Percentiles rank a stretch among this genome's conserved stretches.
Evolutionary conservation across 352 stramenopile species (phyloP).

Genomic region (Pythium biforme): DNA sequence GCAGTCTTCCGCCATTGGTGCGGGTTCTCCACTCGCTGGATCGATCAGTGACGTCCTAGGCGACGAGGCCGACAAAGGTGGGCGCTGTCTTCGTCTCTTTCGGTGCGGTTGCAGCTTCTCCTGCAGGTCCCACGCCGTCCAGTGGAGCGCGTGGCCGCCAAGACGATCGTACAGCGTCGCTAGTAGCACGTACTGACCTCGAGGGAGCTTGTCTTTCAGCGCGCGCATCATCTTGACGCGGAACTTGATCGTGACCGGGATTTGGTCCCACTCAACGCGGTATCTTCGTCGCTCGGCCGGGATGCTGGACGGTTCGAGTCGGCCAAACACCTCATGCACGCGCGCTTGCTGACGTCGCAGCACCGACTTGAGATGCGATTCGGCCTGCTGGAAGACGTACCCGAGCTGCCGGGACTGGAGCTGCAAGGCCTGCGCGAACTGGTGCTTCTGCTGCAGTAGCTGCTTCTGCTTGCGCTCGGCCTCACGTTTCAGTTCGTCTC

Average conservation of each 20-base stretch:
- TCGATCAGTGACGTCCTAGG: not conserved
- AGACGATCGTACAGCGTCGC: conserved; percentile 85
- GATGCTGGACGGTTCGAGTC: conserved; percentile 37
- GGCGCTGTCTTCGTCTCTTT: not conserved
- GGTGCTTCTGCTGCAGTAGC: conserved; percentile 43
- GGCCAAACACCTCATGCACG: conserved; percentile 63
- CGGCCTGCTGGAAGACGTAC: conserved; percentile 72
- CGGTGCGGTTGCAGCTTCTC: conserved; percentile 1
- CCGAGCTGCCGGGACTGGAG: conserved; percentile 51
- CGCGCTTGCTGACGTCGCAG: conserved; percentile 61
- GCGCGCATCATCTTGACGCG: conserved; percentile 59
- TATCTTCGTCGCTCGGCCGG: conserved; percentile 51
- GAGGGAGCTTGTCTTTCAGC: conserved; percentile 83
- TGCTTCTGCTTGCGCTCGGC: conserved; percentile 38
- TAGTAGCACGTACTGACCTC: conserved; percentile 79
- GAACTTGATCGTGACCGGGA: conserved; percentile 78
- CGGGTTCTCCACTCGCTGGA: not conserved
- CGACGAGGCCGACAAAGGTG: not conserved
- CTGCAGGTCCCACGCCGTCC: conserved; percentile 65
- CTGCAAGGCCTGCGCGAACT: conserved; percentile 41
- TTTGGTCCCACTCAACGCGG: conserved; percentile 63
- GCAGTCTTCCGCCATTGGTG: not conserved
- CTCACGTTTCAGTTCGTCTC: conserved; percentile 40
- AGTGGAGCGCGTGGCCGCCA: conserved; percentile 74
- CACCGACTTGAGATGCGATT: conserved; percentile 51